Conservation (phyloP, 192 early-diverging fungal species). For the Coemansia sp. region DNA sequence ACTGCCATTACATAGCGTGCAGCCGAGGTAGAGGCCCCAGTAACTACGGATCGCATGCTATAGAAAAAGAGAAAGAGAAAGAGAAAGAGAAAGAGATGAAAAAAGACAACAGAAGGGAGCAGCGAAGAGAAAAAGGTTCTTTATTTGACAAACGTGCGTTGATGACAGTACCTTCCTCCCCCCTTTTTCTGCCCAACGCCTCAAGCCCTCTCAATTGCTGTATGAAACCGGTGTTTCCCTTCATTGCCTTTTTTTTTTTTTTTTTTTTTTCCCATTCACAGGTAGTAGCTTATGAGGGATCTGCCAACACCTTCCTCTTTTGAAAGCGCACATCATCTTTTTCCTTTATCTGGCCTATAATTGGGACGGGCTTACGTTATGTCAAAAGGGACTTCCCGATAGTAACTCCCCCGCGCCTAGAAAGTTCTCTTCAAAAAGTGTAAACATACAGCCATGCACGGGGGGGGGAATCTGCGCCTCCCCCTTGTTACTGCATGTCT, state of each 20-base stretch:
- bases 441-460: background rate
- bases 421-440: background rate
- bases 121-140: background rate
- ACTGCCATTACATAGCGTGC: conserved; percentile 1
- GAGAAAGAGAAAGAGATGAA: background rate
- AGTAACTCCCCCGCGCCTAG: background rate
- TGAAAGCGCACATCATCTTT: background rate
- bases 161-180: background rate
- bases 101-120: background rate
- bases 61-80: background rate
- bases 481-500: background rate
- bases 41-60: conserved; percentile 3
- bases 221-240: background rate
- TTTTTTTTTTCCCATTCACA: background rate
- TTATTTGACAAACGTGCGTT: background rate
- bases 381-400: background rate
- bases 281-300: background rate
- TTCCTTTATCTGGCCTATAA: too few relatives aligned
- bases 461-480: background rate
- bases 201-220: background rate
- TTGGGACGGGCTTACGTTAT: background rate
- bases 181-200: background rate
- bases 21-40: background rate
- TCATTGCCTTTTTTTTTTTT: too few relatives aligned
- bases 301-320: background rate